Evolutionary conservation across 2,329 filamentous ascomycete genomes (phyloP).

Genomic region (Dryadomyces quercivorus): DNA sequence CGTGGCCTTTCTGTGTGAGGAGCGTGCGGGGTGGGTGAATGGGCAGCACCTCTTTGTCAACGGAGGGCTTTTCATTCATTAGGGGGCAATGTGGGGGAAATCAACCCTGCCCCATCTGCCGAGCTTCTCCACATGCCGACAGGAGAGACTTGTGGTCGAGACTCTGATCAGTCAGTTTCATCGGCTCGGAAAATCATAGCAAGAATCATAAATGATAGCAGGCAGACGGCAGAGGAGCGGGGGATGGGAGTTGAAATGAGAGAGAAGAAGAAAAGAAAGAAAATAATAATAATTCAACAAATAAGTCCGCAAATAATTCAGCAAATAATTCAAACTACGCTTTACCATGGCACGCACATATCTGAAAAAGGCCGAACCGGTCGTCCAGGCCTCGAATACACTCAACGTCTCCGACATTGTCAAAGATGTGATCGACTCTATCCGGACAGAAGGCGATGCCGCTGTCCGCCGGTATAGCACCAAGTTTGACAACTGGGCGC

Average conservation of each 20-base stretch:
- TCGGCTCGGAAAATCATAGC: too few relatives aligned
- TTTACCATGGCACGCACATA: constrained; percentile 3
- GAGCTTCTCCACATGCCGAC: not conserved
- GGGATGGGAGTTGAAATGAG: too few relatives aligned
- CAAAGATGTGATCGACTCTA: constrained; percentile 32
- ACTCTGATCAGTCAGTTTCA: too few relatives aligned
- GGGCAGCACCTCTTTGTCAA: constrained; percentile 21
- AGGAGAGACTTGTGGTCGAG: too few relatives aligned
- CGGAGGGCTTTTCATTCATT: constrained; percentile 15
- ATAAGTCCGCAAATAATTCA: too few relatives aligned
- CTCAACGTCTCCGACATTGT: constrained; percentile 26
- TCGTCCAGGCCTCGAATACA: not conserved
- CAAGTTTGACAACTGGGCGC: constrained; percentile 42
- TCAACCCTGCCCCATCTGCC: too few relatives aligned
- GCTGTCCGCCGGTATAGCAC: constrained; percentile 36
- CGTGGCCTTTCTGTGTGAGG: constrained; percentile 31
- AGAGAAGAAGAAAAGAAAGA: too few relatives aligned
- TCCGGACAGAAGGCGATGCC: constrained; percentile 31
- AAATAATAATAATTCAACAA: too few relatives aligned
- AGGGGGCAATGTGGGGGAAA: not conserved
- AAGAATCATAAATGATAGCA: too few relatives aligned
- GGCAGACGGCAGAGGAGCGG: too few relatives aligned
- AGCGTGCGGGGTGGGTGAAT: constrained; percentile 33
- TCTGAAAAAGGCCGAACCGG: constrained; percentile 3
- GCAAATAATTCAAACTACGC: too few relatives aligned